Conservation (phyloP, 345 rosid species). For the Arabis alpina region DNA sequence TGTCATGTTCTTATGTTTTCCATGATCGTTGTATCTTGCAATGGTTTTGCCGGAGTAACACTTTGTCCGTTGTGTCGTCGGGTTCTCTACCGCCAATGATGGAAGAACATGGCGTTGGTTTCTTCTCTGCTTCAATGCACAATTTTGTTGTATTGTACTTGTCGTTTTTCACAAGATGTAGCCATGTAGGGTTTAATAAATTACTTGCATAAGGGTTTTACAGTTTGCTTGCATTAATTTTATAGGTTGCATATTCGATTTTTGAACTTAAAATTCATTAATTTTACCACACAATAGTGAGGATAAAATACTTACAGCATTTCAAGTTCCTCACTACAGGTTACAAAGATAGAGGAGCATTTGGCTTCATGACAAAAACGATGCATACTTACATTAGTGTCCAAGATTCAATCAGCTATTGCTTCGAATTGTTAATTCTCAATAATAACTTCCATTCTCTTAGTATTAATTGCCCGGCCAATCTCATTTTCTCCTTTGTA, state of each 20-base stretch:
- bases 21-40: neutral
- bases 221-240: neutral
- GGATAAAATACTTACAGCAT: neutral
- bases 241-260: no score
- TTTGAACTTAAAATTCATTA: no score
- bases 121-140: neutral
- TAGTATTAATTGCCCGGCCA: conserved; percentile 70
- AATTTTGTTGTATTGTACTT: neutral
- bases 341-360: conserved; percentile 11
- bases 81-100: neutral
- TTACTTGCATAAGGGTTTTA: no score
- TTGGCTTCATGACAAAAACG: conserved; percentile 25
- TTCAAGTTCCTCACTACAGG: neutral
- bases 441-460: conserved; percentile 72
- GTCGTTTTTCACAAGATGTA: neutral
- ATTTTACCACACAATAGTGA: neutral
- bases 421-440: conserved; percentile 36
- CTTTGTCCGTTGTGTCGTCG: neutral
- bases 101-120: neutral
- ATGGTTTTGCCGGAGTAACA: neutral
- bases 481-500: conserved; percentile 79
- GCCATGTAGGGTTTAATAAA: no score
- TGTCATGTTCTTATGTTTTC: conserved; percentile 17
- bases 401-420: conserved; percentile 9
- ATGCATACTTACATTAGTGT: conserved; percentile 14